phyloP scores from a whole-genome alignment of 2,329 filamentous ascomycete species.

The Endoconidiophora laricicola region DNA sequence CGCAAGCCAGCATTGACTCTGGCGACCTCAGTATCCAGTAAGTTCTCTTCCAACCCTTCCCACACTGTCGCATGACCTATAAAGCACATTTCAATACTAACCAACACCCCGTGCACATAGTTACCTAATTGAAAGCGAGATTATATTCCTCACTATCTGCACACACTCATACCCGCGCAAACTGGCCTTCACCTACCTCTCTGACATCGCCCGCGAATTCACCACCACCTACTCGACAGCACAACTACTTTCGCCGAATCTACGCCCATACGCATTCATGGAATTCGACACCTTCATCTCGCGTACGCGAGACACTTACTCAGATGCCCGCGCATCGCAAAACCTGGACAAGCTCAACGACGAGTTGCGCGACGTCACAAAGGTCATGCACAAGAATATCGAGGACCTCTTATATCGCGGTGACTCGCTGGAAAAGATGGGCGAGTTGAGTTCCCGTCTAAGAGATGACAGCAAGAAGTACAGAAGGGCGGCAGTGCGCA shows the following conservation, averaged over 20 bases:
- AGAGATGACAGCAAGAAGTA: constrained; percentile 93
- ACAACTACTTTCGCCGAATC: constrained; percentile 55
- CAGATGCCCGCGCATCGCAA: constrained; percentile 75
- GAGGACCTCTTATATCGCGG: constrained; percentile 92
- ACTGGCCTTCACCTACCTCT: constrained; percentile 94
- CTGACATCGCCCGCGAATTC: constrained; percentile 84
- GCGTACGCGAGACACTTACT: constrained; percentile 83
- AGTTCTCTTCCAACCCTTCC: constrained; percentile 18
- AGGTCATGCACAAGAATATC: constrained; percentile 99
- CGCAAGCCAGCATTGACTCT: constrained; percentile 83
- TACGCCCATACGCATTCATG: constrained; percentile 90
- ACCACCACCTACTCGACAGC: constrained; percentile 59
- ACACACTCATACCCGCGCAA: constrained; percentile 92
- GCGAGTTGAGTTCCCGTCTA: constrained; percentile 74
- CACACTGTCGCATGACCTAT: not conserved
- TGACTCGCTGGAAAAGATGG: constrained; percentile 91
- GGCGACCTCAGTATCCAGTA: constrained; percentile 74
- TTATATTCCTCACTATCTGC: constrained; percentile 88
- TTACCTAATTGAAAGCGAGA: constrained; percentile 68
- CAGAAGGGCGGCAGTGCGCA: constrained; percentile 74
- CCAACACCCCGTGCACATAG: constrained; percentile 24
- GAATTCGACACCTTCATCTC: constrained; percentile 96
- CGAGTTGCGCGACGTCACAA: constrained; percentile 91
- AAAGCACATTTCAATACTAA: not conserved
- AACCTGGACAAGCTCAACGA: constrained; percentile 94